These are phyloP conservation scores for Calycina herbarum DNA, from an alignment of 2,329 filamentous ascomycete species.

Conservation along the genomic window DNA sequence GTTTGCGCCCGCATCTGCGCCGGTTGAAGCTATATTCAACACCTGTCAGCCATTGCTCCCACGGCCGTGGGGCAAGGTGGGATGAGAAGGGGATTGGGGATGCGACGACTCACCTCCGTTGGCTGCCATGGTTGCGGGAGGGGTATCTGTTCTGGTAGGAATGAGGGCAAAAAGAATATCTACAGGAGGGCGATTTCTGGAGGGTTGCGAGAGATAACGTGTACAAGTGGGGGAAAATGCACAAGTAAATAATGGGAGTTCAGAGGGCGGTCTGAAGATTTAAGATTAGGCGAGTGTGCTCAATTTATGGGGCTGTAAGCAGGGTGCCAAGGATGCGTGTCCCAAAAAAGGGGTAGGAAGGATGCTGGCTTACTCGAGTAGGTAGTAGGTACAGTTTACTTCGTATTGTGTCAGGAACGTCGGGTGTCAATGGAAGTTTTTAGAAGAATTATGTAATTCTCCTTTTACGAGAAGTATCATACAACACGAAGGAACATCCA, in stretches of 20 bases:
- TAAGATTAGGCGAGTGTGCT: conserved; percentile 3
- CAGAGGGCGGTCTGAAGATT: conserved; percentile 1
- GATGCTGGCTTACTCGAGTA: too few species aligned
- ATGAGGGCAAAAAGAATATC: neutral
- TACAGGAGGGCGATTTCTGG: neutral
- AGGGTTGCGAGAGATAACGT: neutral
- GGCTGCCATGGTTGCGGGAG: neutral
- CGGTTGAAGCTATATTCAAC: conserved; percentile 19
- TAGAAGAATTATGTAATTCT: too few species aligned
- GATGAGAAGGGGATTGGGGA: neutral
- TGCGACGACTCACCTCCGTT: neutral
- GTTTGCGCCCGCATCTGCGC: conserved; percentile 19
- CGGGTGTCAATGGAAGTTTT: too few species aligned
- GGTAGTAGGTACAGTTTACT: too few species aligned
- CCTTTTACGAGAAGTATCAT: too few species aligned
- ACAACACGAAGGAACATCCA: too few species aligned
- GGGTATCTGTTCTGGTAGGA: neutral
- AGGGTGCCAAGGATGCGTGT: neutral
- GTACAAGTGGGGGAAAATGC: conserved; percentile 3
- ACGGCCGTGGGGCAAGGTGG: neutral
- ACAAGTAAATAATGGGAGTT: neutral
- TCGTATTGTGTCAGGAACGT: too few species aligned
- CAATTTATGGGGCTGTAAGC: neutral
- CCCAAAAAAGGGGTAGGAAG: neutral
- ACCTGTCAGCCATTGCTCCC: conserved; percentile 4